phyloP scores from a whole-genome alignment of 83 land plant genomes.

The Picea engelmannii region DNA sequence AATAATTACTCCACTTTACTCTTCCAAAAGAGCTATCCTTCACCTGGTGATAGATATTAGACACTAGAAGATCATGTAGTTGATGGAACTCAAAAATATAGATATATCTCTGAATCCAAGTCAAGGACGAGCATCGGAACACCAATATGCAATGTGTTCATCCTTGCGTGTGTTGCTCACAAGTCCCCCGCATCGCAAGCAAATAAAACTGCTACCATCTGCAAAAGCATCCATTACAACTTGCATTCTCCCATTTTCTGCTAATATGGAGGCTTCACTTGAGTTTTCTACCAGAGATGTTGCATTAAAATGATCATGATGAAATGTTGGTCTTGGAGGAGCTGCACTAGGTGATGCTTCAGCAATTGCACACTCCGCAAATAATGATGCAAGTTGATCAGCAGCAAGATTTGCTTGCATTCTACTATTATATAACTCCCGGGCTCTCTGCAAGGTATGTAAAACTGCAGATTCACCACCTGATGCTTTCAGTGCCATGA shows the following conservation, averaged over 20 bases:
- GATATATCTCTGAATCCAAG: not conserved
- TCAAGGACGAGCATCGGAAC: constrained; percentile 20
- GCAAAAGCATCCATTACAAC: constrained; percentile 83
- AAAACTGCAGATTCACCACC: constrained; percentile 80
- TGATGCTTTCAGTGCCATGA: constrained; percentile 59
- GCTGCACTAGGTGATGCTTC: constrained; percentile 46
- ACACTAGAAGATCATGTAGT: too few relatives aligned
- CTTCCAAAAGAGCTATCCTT: too few relatives aligned
- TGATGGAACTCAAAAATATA: too few relatives aligned
- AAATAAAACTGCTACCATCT: constrained; percentile 96
- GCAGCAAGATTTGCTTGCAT: constrained; percentile 53
- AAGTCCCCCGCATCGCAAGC: constrained; percentile 89
- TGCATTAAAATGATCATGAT: not conserved
- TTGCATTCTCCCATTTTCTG: constrained; percentile 81
- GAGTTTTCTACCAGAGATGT: constrained; percentile 13
- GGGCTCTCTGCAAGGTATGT: constrained; percentile 70
- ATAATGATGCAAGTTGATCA: constrained; percentile 78
- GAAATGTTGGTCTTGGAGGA: not conserved
- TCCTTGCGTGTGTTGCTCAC: constrained; percentile 81
- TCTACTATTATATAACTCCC: constrained; percentile 61
- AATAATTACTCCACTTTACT: too few relatives aligned
- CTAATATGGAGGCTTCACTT: constrained; percentile 56
- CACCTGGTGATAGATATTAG: not conserved
- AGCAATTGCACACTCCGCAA: constrained; percentile 93
- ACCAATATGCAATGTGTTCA: constrained; percentile 88